Percentiles rank a stretch among this genome's conserved stretches.
Evolutionary conservation across 352 stramenopile species (phyloP).

Genomic region (Phytophthora meadii): DNA sequence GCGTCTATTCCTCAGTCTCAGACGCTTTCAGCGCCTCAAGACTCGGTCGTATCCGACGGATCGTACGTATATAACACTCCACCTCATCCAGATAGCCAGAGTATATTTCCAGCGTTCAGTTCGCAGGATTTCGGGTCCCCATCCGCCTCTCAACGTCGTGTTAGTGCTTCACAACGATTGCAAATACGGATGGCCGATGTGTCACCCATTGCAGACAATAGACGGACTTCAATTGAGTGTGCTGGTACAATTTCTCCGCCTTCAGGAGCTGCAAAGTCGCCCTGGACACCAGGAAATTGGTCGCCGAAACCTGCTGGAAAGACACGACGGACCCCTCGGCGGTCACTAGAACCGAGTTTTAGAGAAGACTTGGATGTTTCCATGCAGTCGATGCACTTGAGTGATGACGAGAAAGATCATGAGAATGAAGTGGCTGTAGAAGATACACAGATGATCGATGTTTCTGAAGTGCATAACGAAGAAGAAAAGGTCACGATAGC

Average conservation of each 20-base stretch:
- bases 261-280: constrained; percentile 35
- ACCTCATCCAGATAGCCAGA: constrained; percentile 28
- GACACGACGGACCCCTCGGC: constrained; percentile 26
- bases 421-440: constrained; percentile 33
- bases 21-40: constrained; percentile 13
- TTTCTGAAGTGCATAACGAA: constrained; percentile 20
- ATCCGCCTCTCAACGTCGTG: constrained; percentile 25
- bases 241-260: constrained; percentile 36
- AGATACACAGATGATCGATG: constrained; percentile 41
- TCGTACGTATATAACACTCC: constrained; percentile 83
- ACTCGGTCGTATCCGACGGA: constrained; percentile 37
- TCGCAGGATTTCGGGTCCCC: constrained; percentile 59
- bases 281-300: constrained; percentile 33
- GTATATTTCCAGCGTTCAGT: constrained; percentile 63
- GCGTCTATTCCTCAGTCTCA: constrained; percentile 30
- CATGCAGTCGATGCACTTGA: constrained; percentile 80
- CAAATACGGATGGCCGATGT: constrained; percentile 55
- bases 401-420: constrained; percentile 42
- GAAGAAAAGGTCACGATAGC: constrained; percentile 5
- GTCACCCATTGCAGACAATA: constrained; percentile 61
- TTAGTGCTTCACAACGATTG: constrained; percentile 61
- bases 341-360: constrained; percentile 37
- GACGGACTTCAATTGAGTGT: constrained; percentile 33
- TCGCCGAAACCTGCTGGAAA: constrained; percentile 30
- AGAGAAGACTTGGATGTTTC: constrained; percentile 59